These are phyloP conservation scores for Fusarium burgessii DNA, from an alignment of 2,329 filamentous ascomycete genomes.

Conservation along the genomic window DNA sequence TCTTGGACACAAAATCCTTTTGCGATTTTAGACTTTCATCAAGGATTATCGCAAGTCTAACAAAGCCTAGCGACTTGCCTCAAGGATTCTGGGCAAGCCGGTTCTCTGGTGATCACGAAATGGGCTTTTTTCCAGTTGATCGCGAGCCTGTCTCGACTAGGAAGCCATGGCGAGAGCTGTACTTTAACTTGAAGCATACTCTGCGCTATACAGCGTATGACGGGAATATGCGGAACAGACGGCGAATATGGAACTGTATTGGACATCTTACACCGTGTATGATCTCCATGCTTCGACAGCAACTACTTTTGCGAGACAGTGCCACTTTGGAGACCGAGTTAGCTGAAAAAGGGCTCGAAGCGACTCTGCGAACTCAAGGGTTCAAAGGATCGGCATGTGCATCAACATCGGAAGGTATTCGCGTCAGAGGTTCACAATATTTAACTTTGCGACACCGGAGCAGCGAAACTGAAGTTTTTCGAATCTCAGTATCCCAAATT, in stretches of 20 bases:
- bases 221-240: not conserved
- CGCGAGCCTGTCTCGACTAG: no score
- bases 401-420: accelerated
- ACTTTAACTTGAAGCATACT: not conserved
- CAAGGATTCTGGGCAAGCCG: slow-evolving; percentile 29
- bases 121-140: not conserved
- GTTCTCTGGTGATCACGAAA: slow-evolving; percentile 1
- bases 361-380: not conserved
- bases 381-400: accelerated
- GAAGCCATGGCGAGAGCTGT: not conserved
- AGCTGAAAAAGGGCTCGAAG: not conserved
- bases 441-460: not conserved
- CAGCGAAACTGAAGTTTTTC: not conserved
- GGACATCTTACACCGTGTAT: not conserved
- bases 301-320: accelerated
- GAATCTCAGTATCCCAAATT: not conserved
- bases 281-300: not conserved
- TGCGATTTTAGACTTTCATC: slow-evolving; percentile 19
- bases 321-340: not conserved
- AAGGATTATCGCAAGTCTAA: not conserved
- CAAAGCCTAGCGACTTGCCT: not conserved
- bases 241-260: slow-evolving; percentile 6
- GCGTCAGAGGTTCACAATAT: not conserved
- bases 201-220: not conserved
- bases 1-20: not conserved